A percentile compares a stretch with the other conserved stretches of the same genome.
phyloP scores from a whole-genome alignment of 208 protist species.

The Endotrypanum monterogeii region DNA sequence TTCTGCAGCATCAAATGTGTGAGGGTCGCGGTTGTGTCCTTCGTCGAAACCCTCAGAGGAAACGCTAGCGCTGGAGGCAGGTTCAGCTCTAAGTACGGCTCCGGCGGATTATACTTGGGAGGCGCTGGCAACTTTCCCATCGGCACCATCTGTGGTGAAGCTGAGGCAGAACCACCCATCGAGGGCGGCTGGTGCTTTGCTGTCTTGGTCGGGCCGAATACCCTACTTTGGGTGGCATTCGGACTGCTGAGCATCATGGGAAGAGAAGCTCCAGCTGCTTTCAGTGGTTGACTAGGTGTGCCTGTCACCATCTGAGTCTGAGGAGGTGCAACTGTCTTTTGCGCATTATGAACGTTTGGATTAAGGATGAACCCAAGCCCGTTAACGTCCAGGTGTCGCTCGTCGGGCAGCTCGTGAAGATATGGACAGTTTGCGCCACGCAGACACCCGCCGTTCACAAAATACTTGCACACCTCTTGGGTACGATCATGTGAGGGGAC shows the following conservation, averaged over 20 bases:
- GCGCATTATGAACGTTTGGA: constrained; percentile 86
- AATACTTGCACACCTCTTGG: constrained; percentile 89
- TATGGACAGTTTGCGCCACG: constrained; percentile 79
- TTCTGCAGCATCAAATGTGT: constrained; percentile 62
- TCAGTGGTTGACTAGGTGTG: constrained; percentile 19
- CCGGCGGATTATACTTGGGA: constrained; percentile 81
- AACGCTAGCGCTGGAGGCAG: constrained; percentile 84
- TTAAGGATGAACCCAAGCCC: constrained; percentile 89
- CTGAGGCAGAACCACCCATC: constrained; percentile 21
- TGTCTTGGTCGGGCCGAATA: constrained; percentile 25
- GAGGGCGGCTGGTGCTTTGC: constrained; percentile 35
- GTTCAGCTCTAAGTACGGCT: constrained; percentile 87
- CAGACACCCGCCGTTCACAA: constrained; percentile 87
- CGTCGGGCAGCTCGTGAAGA: constrained; percentile 86
- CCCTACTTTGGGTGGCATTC: constrained; percentile 16
- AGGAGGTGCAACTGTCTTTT: constrained; percentile 72
- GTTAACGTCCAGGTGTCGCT: constrained; percentile 88
- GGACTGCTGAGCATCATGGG: constrained; percentile 40
- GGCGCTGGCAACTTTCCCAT: constrained; percentile 44
- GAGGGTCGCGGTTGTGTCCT: constrained; percentile 53
- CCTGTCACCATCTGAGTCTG: constrained; percentile 25
- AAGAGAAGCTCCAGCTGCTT: constrained; percentile 35
- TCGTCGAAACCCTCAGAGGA: constrained; percentile 48
- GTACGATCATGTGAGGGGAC: constrained; percentile 63
- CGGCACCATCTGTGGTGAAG: constrained; percentile 28